phyloP scores from a whole-genome alignment of 2,329 filamentous ascomycete genomes.

The Trichothecium roseum region DNA sequence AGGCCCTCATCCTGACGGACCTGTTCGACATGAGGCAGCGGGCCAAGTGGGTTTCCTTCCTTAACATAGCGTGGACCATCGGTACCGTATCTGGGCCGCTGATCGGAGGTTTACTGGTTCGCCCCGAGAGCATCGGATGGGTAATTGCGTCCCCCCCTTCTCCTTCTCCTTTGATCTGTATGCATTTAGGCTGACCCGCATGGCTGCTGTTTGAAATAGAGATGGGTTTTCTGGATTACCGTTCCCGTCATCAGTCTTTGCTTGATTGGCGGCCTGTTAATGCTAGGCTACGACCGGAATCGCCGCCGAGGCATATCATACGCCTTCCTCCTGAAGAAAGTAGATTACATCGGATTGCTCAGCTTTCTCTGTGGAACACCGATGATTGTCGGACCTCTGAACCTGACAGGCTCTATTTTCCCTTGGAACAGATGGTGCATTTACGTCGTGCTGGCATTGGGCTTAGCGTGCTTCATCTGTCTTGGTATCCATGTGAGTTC shows the following conservation, averaged over 20 bases:
- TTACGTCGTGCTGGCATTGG: slow-evolving; percentile 49
- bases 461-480: slow-evolving; percentile 31
- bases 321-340: slow-evolving; percentile 10
- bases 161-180: no score
- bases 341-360: slow-evolving; percentile 55
- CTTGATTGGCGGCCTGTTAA: slow-evolving; percentile 12
- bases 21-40: slow-evolving; percentile 30
- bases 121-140: slow-evolving; percentile 11
- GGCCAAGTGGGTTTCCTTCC: slow-evolving; percentile 26
- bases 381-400: slow-evolving; percentile 9
- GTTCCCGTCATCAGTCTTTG: slow-evolving; percentile 18
- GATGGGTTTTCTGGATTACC: slow-evolving; percentile 26
- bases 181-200: no score
- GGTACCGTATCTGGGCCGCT: slow-evolving; percentile 33
- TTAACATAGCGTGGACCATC: slow-evolving; percentile 40
- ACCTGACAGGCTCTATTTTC: slow-evolving; percentile 8
- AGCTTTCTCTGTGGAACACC: slow-evolving; percentile 33
- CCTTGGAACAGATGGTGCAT: slow-evolving; percentile 18
- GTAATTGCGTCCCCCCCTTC: no score
- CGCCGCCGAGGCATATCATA: neutral
- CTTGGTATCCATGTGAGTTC: slow-evolving; percentile 12
- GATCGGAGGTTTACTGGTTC: slow-evolving; percentile 12
- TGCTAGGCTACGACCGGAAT: slow-evolving; percentile 15
- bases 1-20: slow-evolving; percentile 22
- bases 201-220: no score